Evolutionary conservation across 169 alveolate species (phyloP).

Genomic region (Cryptosporidium sp.): DNA sequence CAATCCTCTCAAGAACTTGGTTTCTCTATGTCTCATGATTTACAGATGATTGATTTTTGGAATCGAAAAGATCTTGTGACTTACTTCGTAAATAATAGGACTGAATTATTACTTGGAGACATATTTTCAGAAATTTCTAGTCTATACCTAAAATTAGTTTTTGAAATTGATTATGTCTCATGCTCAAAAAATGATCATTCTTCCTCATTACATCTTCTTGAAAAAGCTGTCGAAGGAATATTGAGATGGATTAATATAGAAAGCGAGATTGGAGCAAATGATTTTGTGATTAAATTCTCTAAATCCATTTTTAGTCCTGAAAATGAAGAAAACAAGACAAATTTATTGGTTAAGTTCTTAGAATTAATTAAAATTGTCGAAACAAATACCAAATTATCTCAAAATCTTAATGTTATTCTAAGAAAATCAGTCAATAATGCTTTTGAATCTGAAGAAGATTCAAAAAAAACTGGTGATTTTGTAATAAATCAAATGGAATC

Average conservation of each 20-base stretch:
- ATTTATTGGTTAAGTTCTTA: neutral
- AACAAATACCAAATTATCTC: neutral
- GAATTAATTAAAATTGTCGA: neutral
- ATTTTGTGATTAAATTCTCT: neutral
- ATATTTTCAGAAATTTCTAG: constrained; percentile 2
- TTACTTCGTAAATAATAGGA: constrained; percentile 2
- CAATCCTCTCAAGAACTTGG: neutral
- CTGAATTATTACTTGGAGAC: neutral
- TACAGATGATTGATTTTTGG: constrained; percentile 21
- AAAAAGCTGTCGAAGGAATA: constrained; percentile 17
- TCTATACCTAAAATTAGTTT: neutral
- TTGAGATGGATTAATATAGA: constrained; percentile 23
- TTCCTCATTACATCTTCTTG: neutral
- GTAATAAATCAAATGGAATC: constrained; percentile 6
- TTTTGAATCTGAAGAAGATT: neutral
- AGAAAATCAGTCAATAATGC: neutral
- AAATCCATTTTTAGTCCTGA: neutral
- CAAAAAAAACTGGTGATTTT: neutral
- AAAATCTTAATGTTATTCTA: neutral
- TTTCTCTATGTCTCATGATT: neutral
- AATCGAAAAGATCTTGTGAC: constrained; percentile 4
- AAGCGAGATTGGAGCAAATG: neutral
- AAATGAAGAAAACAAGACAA: neutral
- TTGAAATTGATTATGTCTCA: neutral
- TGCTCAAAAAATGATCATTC: neutral